Percentiles rank a stretch among this genome's conserved stretches.
Conservation (phyloP, 805 yeast genomes). For the Lipomyces mesembrius region DNA sequence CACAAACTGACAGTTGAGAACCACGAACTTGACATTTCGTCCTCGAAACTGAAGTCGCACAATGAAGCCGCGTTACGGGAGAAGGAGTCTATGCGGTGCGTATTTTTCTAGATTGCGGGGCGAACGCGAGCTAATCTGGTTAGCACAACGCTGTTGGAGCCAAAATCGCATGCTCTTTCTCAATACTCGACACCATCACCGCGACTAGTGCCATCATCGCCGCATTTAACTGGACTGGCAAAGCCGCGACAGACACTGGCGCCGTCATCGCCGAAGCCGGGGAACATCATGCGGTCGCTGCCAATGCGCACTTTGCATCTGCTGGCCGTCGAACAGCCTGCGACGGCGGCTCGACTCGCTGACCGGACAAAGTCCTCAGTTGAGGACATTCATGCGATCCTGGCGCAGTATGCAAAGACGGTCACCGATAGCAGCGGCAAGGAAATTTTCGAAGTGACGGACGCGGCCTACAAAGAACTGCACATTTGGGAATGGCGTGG, state of each 20-base stretch:
- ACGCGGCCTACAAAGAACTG: conserved; percentile 42
- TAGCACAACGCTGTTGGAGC: conserved; percentile 24
- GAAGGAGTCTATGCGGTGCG: conserved; percentile 24
- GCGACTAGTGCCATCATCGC: conserved; percentile 30
- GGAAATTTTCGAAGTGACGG: conserved; percentile 39
- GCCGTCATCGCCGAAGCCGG: conserved; percentile 37
- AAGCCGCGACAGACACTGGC: conserved; percentile 30
- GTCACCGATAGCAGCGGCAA: conserved; percentile 10
- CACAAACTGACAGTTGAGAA: conserved; percentile 38
- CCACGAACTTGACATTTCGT: conserved; percentile 14
- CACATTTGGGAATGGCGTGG: conserved; percentile 48
- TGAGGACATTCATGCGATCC: conserved; percentile 43
- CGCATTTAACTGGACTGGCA: conserved; percentile 22
- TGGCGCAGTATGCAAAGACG: conserved; percentile 45
- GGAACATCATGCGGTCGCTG: conserved; percentile 38
- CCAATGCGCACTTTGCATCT: conserved; percentile 51
- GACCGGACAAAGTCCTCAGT: conserved; percentile 42
- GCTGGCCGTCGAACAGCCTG: conserved; percentile 55
- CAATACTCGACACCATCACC: conserved; percentile 27
- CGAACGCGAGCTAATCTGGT: background rate
- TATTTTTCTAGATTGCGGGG: background rate
- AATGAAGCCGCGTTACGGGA: conserved; percentile 26
- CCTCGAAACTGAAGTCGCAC: conserved; percentile 37
- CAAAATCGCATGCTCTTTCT: conserved; percentile 9
- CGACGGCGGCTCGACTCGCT: conserved; percentile 45